A percentile compares a stretch with the other conserved stretches of the same genome.
Conservation (phyloP, 2,329 filamentous ascomycete species). For the Elsinoe arachidis region DNA sequence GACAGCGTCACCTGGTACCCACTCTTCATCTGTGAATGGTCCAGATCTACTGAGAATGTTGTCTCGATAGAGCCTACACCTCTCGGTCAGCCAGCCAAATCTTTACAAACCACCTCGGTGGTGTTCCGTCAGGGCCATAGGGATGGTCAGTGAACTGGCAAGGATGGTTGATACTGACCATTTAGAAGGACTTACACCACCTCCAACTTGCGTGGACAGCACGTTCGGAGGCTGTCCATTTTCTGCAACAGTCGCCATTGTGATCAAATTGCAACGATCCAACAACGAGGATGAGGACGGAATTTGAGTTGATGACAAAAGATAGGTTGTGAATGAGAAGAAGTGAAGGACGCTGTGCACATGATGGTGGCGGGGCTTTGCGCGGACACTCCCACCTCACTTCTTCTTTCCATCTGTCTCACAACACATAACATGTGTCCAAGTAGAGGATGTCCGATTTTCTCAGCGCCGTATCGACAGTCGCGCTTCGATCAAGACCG, state of each 20-base stretch:
- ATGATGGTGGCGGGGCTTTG: neutral
- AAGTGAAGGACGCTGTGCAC: neutral
- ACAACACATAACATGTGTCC: conserved; percentile 17
- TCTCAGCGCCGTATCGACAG: conserved; percentile 41
- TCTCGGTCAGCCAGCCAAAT: conserved; percentile 30
- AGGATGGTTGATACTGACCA: conserved; percentile 8
- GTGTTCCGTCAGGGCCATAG: too few relatives aligned
- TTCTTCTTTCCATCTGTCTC: neutral
- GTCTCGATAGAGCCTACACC: conserved; percentile 61
- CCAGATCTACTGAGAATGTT: conserved; percentile 67
- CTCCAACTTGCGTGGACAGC: conserved; percentile 7
- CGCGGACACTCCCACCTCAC: neutral
- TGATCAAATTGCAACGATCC: neutral
- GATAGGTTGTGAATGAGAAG: neutral
- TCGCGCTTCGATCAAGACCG: conserved; percentile 17
- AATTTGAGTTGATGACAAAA: neutral
- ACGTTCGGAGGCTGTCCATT: neutral
- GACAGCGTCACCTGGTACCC: conserved; percentile 40
- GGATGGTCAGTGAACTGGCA: neutral
- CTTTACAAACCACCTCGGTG: neutral
- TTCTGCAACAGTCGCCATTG: neutral
- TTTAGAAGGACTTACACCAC: conserved; percentile 6
- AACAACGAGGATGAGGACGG: too few relatives aligned
- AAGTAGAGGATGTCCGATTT: conserved; percentile 39
- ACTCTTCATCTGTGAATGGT: conserved; percentile 64